phyloP scores from a whole-genome alignment of 352 stramenopile genomes.

The Elongisporangium prolatum region DNA sequence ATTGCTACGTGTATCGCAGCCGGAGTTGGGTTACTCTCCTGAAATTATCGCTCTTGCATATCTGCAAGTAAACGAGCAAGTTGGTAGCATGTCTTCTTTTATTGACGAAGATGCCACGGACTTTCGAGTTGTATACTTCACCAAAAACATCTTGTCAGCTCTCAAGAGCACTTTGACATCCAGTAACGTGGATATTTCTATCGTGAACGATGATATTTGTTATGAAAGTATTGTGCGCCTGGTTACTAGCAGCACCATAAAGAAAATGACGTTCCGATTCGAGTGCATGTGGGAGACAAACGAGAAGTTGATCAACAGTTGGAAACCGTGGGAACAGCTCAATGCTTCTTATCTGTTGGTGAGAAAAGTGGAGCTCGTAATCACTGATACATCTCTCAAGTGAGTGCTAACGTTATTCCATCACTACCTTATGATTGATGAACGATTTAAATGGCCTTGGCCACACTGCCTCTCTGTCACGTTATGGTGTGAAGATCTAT shows the following conservation, averaged over 20 bases:
- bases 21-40: slow-evolving; percentile 14
- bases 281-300: slow-evolving; percentile 21
- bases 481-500: background rate
- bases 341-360: slow-evolving; percentile 42
- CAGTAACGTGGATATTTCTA: background rate
- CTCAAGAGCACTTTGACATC: background rate
- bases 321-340: slow-evolving; percentile 48
- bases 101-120: background rate
- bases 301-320: slow-evolving; percentile 53
- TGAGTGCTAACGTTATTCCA: too few relatives aligned
- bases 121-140: background rate
- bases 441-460: too few relatives aligned
- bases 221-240: background rate
- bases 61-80: slow-evolving; percentile 16
- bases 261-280: background rate
- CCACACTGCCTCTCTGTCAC: too few relatives aligned
- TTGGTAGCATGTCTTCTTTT: background rate
- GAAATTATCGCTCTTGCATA: slow-evolving; percentile 30
- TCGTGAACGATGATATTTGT: background rate
- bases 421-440: too few relatives aligned
- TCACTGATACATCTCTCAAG: slow-evolving; percentile 6
- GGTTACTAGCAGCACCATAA: background rate
- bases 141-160: background rate
- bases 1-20: slow-evolving; percentile 18
- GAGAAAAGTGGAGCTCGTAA: slow-evolving; percentile 5